Base-by-base conservation (phyloP, 2,329 filamentous ascomycete species). In the Scorias spongiosa region DNA sequence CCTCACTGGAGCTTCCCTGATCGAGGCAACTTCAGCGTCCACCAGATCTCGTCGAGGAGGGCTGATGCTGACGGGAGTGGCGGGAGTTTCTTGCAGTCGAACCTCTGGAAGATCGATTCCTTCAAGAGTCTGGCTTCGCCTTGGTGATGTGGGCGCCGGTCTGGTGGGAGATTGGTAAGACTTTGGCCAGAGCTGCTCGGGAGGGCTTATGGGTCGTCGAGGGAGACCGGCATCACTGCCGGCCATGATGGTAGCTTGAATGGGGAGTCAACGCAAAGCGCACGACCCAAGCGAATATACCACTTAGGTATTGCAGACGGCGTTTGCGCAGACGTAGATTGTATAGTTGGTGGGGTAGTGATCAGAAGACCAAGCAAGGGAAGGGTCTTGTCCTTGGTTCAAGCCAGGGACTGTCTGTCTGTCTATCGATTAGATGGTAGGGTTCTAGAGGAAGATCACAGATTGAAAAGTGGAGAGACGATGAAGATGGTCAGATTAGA, bases 51-150 rank as follows among this genome's bases (percentile, higher is more conserved):
- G 49, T 17, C 51, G 47, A 10, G 57, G 57, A 8, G 56, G 57
- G 30, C 47, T 57, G 46, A 60, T 59, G 45, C 46, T 59, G 29
- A 59, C 56, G 2, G 58, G 57, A 43, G 56, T 60, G 11, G 54
- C 47, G 5, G 58, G 57, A 11, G 58, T 51, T 29, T 54, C 53
- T 39, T 60, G 56, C 41, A 61, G 48, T 14, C 57, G 53, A 37
- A 60, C 47, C 29, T 56, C 51, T 18, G 54, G 53, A n/a, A 42
- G 46, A 39, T 42, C 32, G 29, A 44, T 9, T 5, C 32, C 32
- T 36, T 15, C 15, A 5, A 36, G 15, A 4, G 12, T 36, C 32
- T 36, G 11, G 32, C 15, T 9, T 12, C 32, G 32, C 11, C 15
- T 15, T 9, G 32, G 32, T 5, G 32, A 36, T 12, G 32, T 12